Base-by-base conservation (phyloP, 345 rosid genomes). In the Lepidium didymum region DNA sequence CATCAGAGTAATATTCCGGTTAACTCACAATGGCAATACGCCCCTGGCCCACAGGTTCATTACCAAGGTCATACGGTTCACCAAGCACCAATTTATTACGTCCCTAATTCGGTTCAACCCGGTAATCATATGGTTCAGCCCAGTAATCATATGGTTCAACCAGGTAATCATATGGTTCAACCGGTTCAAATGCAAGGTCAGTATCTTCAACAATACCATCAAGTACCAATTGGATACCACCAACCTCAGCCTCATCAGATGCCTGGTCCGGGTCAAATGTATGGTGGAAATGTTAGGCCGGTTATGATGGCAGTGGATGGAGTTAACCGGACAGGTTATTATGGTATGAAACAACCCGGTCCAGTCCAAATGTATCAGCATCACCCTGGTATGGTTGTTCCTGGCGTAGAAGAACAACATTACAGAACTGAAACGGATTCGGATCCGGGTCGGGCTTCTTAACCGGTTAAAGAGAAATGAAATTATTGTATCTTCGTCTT, bases 1-100 rank as follows among this genome's bases (percentile, higher is more conserved):
- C 93, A 78, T 23, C 83, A 81, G 23, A 36, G 67, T 1, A 81
- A 74, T 27, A 78, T 81, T n/a, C 68, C 87, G 49, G 82, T 84
- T 68, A 80, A 66, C 59, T 76, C 89, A 1, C 75, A 73, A 50
- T 83, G 89, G 86, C 89, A 84, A 40, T 93, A 85, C 40, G 10
- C 82, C 10, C 64, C 78, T 29, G 27, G 62, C 13, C 77, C 84
- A 21, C 85, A 75, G 31, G 31, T 85, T 40, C 86, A 81, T 49
- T 88, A 87, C 62, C 78, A 92, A 15, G 62, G 62, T 56, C 62
- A 56, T 56, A 3, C 45, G 1, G 14, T 56, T 56, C 62, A 56
- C 62, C 86, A 72, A 23, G 37, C 86, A 25, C 98, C 96, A 7
- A 76, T 85, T 75, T 88, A 86, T 63, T 93, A 88, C 49, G 79